Base-by-base conservation (phyloP, 2,329 filamentous ascomycete species). In the Fusarium sp. region DNA sequence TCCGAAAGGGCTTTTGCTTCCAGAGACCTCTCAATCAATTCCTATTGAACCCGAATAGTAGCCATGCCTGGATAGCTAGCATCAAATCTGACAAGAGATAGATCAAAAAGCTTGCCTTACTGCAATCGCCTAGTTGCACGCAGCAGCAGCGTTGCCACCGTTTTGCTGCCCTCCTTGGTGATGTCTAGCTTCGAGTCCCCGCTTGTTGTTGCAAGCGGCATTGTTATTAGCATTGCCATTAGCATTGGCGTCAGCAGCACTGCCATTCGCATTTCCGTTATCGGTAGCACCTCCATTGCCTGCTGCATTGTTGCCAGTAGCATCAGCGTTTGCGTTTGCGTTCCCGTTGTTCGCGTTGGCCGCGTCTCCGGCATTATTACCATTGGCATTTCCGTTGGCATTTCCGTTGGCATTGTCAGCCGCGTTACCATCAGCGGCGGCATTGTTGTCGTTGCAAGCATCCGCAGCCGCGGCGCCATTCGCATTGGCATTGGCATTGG, bases 71-170 rank as follows among this genome's bases (percentile, higher is more conserved):
- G 43, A 17, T n/a, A 0, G 2, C 24, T 0, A 5, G 1, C 8
- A 4, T 9, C 26, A 15, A 40, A 21, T 13, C 1, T 15, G n/a
- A 11, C 10, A 34, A 15, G 6, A 26, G 39, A n/a, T 22, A 14
- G 13, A 14, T 21, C n/a, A 7, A n/a, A 21, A 13, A 8, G 39
- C n/a, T 40, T 19, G 11, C 2, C 15, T 14, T 24, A 21, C 2
- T 21, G 17, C 17, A 40, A 14, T 19, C 14, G 6, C 17, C 10
- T 64, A 64, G 44, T 64, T 64, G n/a, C 61, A 64, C 7, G 13
- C 26, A 19, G 22, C 21, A 9, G 34, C 47, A 11, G 36, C 13
- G 39, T 44, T 54, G 19, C 36, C 33, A 24, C 34, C 49, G 15
- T 40, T 22, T 4, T 28, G 40, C 17, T 55, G 17, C 3, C 28